phyloP scores from a whole-genome alignment of 148 eudicot genomes.

The Oxyria digyna region DNA sequence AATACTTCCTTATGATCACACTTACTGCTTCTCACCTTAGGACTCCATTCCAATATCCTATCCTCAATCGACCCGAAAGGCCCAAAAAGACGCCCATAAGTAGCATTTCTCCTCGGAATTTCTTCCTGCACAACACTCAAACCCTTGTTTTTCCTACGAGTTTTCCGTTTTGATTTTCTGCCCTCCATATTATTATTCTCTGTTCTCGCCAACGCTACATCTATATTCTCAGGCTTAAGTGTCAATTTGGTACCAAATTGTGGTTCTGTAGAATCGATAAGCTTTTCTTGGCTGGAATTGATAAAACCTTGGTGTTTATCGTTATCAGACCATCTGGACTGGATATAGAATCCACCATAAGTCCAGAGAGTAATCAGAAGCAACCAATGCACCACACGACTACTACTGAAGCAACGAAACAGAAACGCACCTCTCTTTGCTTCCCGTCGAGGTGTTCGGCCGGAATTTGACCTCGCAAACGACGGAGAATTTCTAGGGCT shows the following conservation, averaged over 20 bases:
- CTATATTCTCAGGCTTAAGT: constrained; percentile 13
- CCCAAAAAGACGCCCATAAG: constrained; percentile 74
- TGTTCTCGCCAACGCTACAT: constrained; percentile 25
- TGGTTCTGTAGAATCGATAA: constrained; percentile 14
- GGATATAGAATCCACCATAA: constrained; percentile 84
- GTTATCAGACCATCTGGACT: constrained; percentile 91
- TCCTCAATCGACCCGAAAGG: constrained; percentile 88
- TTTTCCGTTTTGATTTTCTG: constrained; percentile 41
- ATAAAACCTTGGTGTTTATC: constrained; percentile 53
- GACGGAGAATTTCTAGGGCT: constrained; percentile 59
- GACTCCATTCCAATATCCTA: constrained; percentile 82
- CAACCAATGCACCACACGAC: constrained; percentile 75
- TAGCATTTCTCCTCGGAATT: constrained; percentile 46
- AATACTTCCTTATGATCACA: constrained; percentile 86
- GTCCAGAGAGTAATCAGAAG: constrained; percentile 93
- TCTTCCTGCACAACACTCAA: constrained; percentile 41
- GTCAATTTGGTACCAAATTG: constrained; percentile 8
- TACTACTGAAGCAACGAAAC: constrained; percentile 52
- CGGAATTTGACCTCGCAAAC: constrained; percentile 48
- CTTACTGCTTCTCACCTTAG: constrained; percentile 68
- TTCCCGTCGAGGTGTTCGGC: constrained; percentile 65
- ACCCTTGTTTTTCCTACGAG: constrained; percentile 24
- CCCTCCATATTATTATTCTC: constrained; percentile 22
- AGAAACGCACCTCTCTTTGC: constrained; percentile 25
- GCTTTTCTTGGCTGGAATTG: constrained; percentile 39